Evolutionary conservation across 345 rosid species (phyloP).

Genomic region (Brassica cretica): DNA sequence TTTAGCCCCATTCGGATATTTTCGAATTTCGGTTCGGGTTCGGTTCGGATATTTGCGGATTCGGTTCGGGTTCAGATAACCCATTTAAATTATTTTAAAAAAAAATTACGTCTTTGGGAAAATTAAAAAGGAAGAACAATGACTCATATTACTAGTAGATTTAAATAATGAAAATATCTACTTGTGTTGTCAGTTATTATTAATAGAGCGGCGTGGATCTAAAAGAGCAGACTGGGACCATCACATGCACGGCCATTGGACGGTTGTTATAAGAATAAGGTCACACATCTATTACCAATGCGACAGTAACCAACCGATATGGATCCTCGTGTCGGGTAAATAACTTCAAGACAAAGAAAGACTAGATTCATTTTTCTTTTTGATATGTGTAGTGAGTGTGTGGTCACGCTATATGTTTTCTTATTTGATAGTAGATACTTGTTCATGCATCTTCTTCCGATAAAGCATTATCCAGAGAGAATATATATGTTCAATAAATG

Average conservation of each 20-base stretch:
- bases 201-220: not conserved
- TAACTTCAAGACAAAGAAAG: not conserved
- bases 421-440: not conserved
- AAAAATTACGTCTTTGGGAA: not conserved
- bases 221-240: not conserved
- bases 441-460: not conserved
- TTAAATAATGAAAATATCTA: not conserved
- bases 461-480: not conserved
- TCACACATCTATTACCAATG: conserved; percentile 3
- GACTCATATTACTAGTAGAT: not conserved
- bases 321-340: not conserved
- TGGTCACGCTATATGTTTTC: not conserved
- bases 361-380: not conserved
- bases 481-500: not conserved
- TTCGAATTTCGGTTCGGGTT: too few species aligned
- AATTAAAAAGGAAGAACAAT: not conserved
- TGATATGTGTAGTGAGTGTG: not conserved
- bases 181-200: not conserved
- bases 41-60: too few species aligned
- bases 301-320: not conserved
- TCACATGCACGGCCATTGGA: not conserved
- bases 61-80: too few species aligned
- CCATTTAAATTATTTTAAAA: too few species aligned
- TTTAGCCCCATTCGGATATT: too few species aligned
- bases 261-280: not conserved